Percentiles rank a stretch among this genome's conserved stretches.
These are phyloP conservation scores for Sphagnum fallax DNA, from an alignment of 228 moss, liverwort and hornwort genomes.

Conservation along the genomic window DNA sequence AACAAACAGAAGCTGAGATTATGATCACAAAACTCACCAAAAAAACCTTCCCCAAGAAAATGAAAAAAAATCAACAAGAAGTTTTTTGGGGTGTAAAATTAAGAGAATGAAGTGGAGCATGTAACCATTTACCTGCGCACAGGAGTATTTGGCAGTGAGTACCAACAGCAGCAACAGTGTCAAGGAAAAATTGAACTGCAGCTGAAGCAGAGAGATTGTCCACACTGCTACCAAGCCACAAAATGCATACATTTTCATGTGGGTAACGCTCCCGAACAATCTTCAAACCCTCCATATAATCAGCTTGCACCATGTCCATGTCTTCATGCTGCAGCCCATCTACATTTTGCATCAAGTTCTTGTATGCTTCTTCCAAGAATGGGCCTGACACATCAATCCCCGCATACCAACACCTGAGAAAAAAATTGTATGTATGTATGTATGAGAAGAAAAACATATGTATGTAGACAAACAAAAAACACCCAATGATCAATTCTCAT, in stretches of 20 bases:
- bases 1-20: too few relatives aligned
- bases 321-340: slow-evolving; percentile 21
- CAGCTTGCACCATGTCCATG: slow-evolving; percentile 63
- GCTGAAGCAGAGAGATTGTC: slow-evolving; percentile 41
- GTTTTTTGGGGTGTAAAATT: too few relatives aligned
- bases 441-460: too few relatives aligned
- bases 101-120: too few relatives aligned
- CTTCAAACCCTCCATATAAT: slow-evolving; percentile 65
- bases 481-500: too few relatives aligned
- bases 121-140: slow-evolving; percentile 12
- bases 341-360: slow-evolving; percentile 46
- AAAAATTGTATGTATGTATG: too few relatives aligned
- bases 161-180: slow-evolving; percentile 12
- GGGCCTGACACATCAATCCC: slow-evolving; percentile 79
- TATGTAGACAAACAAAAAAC: too few relatives aligned
- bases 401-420: slow-evolving; percentile 55
- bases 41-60: too few relatives aligned
- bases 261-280: slow-evolving; percentile 59
- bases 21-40: too few relatives aligned
- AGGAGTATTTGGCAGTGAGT: slow-evolving; percentile 19
- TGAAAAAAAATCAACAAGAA: too few relatives aligned
- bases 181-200: slow-evolving; percentile 29
- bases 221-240: slow-evolving; percentile 81
- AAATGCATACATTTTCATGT: slow-evolving; percentile 47
- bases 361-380: slow-evolving; percentile 62